phyloP scores from a whole-genome alignment of 352 stramenopile species.

The Globisporangium radiosum region DNA sequence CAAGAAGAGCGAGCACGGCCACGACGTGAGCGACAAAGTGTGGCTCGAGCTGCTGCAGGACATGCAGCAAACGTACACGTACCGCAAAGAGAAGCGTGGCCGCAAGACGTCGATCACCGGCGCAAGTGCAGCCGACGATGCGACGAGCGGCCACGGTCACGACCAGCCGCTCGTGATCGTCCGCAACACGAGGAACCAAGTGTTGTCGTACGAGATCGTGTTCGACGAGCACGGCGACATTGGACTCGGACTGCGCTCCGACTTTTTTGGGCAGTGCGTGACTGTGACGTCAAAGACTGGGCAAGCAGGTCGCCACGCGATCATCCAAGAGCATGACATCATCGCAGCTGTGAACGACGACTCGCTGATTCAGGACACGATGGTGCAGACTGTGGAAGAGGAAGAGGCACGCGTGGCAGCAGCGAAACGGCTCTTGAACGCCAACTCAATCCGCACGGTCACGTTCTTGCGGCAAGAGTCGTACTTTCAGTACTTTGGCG shows the following conservation, averaged over 20 bases:
- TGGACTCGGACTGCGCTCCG: conserved; percentile 37
- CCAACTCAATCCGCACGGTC: conserved; percentile 21
- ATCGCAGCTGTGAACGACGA: conserved; percentile 32
- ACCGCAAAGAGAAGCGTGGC: conserved; percentile 12
- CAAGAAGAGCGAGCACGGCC: conserved; percentile 8
- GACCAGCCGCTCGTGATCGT: conserved; percentile 39
- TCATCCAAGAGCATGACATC: conserved; percentile 53
- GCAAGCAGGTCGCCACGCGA: conserved; percentile 30
- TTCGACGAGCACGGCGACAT: conserved; percentile 39
- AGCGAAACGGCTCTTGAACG: conserved; percentile 22
- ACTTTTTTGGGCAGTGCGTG: conserved; percentile 50
- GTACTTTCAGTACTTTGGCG: conserved; percentile 37
- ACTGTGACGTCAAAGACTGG: conserved; percentile 29
- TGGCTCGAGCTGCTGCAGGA: conserved; percentile 45
- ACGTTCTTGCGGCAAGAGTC: conserved; percentile 47
- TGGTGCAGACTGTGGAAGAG: conserved; percentile 21
- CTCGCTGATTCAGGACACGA: conserved; percentile 19
- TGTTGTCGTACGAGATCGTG: conserved; percentile 55
- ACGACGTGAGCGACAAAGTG: conserved; percentile 34
- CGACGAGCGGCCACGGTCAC: conserved; percentile 11
- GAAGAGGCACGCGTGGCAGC: conserved; percentile 22
- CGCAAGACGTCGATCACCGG: conserved; percentile 17
- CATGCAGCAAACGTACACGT: conserved; percentile 38
- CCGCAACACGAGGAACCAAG: conserved; percentile 52
- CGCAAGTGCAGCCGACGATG: background rate